Evolutionary conservation across 2,329 filamentous ascomycete genomes (phyloP), one percentile per base, ranked within the genome.

Genomic region (Aspergillus phoenicis): DNA sequence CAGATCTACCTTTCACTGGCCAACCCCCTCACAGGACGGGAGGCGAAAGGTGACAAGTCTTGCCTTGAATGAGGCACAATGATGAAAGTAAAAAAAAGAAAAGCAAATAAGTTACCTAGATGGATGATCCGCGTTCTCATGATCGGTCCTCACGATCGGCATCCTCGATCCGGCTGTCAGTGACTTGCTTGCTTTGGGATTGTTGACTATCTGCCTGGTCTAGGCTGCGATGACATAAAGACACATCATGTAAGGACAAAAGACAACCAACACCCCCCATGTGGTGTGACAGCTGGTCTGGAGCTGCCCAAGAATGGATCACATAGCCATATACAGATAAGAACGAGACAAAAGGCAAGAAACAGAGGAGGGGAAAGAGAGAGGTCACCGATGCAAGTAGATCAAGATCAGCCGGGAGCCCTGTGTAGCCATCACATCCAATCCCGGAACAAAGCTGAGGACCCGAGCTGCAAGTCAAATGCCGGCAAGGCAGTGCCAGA

Each of bases 341-440:
- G 41, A 13, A n/a, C 13, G 33, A 36, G 33, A 36, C 33, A 36
- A 36, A 13, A 13, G 4, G 11, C 2, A 10, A 15, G 11, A 13
- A 13, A 15, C 33, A 15, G 33, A 36, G 11, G 11, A 11, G 33
- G 30, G 30, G 30, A 36, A 4, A 48, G 22, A 28, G 47, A 30
- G 24, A 28, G 47, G n/a, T 8, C 15, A 30, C 5, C 30, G 47
- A 33, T 51, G 47, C 15, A 33, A 28, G 47, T 30, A 30, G 47
- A 51, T 33, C 47, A 20, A 51, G 47, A 51, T 51, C 26, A 51
- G 10, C 47, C 47, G 26, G 33, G 26, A 51, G n/a, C 47, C 47
- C 47, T 51, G 47, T 51, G 47, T 51, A 51, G 47, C 47, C 15
- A 28, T 51, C 26, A 51, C 26, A 51, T 20, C 47, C 47, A 51